Conservation (phyloP, 495 filamentous ascomycete genomes). For the Margaritispora aquatica region DNA sequence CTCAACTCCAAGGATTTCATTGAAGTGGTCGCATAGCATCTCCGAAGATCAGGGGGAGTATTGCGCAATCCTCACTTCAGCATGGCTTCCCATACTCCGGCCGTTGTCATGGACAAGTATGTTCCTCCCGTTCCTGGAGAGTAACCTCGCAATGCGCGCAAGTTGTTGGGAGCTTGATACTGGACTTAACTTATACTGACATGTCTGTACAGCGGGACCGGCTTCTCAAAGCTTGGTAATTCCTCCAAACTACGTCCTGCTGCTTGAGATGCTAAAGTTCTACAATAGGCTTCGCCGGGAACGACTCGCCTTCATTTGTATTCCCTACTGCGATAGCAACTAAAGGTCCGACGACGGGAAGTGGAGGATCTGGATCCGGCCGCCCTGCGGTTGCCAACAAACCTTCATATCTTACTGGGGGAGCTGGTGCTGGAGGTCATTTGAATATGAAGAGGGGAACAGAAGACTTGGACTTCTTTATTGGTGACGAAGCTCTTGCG, state of each 20-base stretch:
- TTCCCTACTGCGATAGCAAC: slow-evolving; percentile 98
- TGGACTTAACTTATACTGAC: background rate
- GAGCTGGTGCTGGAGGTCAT: slow-evolving; percentile 73
- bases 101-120: slow-evolving; percentile 99
- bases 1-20: background rate
- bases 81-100: slow-evolving; percentile 97
- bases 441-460: slow-evolving; percentile 90
- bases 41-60: slow-evolving; percentile 15
- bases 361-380: slow-evolving; percentile 72
- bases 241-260: slow-evolving; percentile 2
- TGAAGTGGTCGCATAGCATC: slow-evolving; percentile 16
- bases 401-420: slow-evolving; percentile 89
- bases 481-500: slow-evolving; percentile 89
- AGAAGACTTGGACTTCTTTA: slow-evolving; percentile 97
- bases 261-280: slow-evolving; percentile 20
- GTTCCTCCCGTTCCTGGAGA: slow-evolving; percentile 31
- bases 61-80: slow-evolving; percentile 11
- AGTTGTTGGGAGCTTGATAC: slow-evolving; percentile 9
- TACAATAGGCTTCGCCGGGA: slow-evolving; percentile 88
- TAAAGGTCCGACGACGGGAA: slow-evolving; percentile 62
- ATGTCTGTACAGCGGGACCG: slow-evolving; percentile 70
- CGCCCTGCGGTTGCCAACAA: slow-evolving; percentile 88
- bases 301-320: slow-evolving; percentile 98
- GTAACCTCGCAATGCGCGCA: too few relatives aligned
- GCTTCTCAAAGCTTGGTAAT: slow-evolving; percentile 95